These are phyloP conservation scores for Alternaria longipes DNA, from an alignment of 2,329 filamentous ascomycete species.

Conservation along the genomic window DNA sequence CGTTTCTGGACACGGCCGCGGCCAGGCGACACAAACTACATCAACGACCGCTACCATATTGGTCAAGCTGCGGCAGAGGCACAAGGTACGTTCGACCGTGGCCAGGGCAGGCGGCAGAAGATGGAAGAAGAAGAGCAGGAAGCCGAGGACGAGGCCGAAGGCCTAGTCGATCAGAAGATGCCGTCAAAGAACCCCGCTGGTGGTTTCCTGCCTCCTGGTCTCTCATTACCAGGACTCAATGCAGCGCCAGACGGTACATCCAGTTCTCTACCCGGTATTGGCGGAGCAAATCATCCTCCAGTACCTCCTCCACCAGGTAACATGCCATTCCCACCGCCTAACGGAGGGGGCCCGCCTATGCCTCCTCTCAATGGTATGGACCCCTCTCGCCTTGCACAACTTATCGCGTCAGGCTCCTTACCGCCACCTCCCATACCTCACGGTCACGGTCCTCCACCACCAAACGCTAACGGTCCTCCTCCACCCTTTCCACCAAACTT, in stretches of 20 bases:
- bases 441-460: constrained; percentile 30
- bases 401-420: constrained; percentile 47
- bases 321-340: constrained; percentile 32
- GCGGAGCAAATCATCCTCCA: constrained; percentile 48
- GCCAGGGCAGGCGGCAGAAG: constrained; percentile 77
- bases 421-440: constrained; percentile 49
- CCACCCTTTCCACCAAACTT: constrained; percentile 42
- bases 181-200: constrained; percentile 64
- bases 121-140: constrained; percentile 95
- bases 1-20: constrained; percentile 94
- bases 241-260: constrained; percentile 55
- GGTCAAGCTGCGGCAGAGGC: constrained; percentile 93
- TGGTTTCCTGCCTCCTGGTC: constrained; percentile 70
- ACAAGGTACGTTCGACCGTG: constrained; percentile 91
- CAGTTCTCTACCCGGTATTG: constrained; percentile 59
- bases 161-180: constrained; percentile 89
- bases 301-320: constrained; percentile 41
- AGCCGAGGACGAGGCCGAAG: constrained; percentile 90
- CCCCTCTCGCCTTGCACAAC: constrained; percentile 44
- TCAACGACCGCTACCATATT: constrained; percentile 94
- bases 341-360: constrained; percentile 19
- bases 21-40: constrained; percentile 84
- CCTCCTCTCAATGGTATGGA: constrained; percentile 41
- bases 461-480: constrained; percentile 26
- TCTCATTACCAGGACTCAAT: constrained; percentile 46